Evolutionary conservation across 352 stramenopile species (phyloP).

Genomic region (Pelagophyceae sp.): DNA sequence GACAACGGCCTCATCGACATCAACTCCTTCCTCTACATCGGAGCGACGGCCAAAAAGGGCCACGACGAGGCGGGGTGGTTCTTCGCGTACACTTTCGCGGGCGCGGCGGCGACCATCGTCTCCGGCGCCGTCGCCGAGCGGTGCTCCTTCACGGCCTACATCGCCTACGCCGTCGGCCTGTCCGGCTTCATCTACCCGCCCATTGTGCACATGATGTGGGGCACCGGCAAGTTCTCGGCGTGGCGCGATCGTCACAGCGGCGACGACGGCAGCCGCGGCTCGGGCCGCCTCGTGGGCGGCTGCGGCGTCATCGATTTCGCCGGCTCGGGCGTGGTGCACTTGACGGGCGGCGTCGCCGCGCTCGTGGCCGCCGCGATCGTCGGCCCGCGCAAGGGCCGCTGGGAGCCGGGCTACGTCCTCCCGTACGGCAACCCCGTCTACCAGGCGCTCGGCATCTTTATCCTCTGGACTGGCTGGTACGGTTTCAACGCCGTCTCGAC

Average conservation of each 20-base stretch:
- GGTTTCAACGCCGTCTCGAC: constrained; percentile 38
- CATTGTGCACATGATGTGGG: constrained; percentile 52
- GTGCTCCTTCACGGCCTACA: constrained; percentile 48
- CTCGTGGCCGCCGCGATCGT: constrained; percentile 55
- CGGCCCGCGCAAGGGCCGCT: constrained; percentile 48
- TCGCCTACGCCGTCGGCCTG: constrained; percentile 52
- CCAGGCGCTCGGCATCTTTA: constrained; percentile 39
- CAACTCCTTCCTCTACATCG: background rate
- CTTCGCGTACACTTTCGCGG: constrained; percentile 50
- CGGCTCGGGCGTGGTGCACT: constrained; percentile 54
- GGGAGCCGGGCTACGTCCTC: constrained; percentile 33
- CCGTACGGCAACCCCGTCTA: constrained; percentile 37
- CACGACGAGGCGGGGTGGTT: constrained; percentile 18
- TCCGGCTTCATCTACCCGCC: constrained; percentile 59
- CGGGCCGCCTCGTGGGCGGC: constrained; percentile 36
- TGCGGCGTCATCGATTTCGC: constrained; percentile 61
- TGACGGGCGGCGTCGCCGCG: constrained; percentile 51
- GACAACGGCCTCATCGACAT: background rate
- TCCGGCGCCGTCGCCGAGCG: constrained; percentile 48
- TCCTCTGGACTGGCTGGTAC: constrained; percentile 45
- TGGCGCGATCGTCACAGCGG: constrained; percentile 31
- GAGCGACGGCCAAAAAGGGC: background rate
- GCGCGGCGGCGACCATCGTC: constrained; percentile 51
- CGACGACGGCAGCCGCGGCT: constrained; percentile 37
- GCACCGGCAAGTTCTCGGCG: constrained; percentile 32